A percentile compares a stretch with the other conserved stretches of the same genome.
These are phyloP conservation scores for Chloropicon primus DNA, from an alignment of 139 green algal genomes.

Conservation along the genomic window DNA sequence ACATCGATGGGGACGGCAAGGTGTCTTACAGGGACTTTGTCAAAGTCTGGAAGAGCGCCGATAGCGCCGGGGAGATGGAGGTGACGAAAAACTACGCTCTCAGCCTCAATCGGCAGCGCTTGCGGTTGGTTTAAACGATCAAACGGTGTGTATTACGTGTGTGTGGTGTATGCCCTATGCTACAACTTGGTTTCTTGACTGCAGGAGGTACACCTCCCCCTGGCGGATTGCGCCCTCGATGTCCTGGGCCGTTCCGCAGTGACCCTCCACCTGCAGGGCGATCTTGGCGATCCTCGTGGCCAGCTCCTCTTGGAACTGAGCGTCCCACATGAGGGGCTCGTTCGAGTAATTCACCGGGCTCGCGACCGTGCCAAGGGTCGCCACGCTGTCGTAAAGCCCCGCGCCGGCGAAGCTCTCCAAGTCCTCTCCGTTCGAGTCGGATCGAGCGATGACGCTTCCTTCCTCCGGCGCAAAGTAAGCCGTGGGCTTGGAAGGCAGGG, in stretches of 20 bases:
- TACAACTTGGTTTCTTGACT: constrained; percentile 59
- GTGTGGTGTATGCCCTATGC: not conserved
- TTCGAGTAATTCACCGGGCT: constrained; percentile 32
- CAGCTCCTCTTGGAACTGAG: constrained; percentile 25
- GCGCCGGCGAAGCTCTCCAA: constrained; percentile 71
- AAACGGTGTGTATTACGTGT: not conserved
- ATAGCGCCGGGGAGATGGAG: not conserved
- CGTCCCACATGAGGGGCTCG: constrained; percentile 56
- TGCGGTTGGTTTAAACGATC: not conserved
- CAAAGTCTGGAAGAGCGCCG: not conserved
- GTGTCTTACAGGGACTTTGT: not conserved
- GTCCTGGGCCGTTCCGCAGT: constrained; percentile 44
- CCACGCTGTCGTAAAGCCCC: constrained; percentile 15
- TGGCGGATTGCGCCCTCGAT: constrained; percentile 56
- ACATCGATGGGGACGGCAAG: not conserved
- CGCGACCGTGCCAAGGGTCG: constrained; percentile 3
- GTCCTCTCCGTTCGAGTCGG: constrained; percentile 89
- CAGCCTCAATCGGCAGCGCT: not conserved
- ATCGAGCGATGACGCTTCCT: constrained; percentile 54
- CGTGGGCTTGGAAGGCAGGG: constrained; percentile 9
- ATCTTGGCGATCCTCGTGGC: constrained; percentile 32
- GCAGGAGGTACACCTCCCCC: constrained; percentile 52
- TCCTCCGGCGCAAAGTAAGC: not conserved
- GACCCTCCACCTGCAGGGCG: constrained; percentile 33
- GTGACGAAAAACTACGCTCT: not conserved